These are phyloP conservation scores for Zygosaccharomyces sapae DNA, from an alignment of 1,139 yeast genomes.

Conservation along the genomic window DNA sequence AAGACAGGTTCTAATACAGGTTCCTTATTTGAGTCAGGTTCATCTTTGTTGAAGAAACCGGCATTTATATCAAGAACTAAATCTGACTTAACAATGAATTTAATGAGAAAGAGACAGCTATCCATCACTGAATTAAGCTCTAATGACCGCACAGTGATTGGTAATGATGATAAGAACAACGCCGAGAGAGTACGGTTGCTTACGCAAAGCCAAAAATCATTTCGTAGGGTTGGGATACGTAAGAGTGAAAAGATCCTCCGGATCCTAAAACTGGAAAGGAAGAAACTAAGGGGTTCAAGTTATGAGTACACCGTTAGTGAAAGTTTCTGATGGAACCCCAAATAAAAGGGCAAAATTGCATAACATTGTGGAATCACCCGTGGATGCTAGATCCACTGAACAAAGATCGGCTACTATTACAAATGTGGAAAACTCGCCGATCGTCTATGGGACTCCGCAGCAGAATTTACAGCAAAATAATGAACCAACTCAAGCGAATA, in stretches of 20 bases:
- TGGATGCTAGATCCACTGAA: not conserved
- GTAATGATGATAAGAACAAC: slow-evolving; percentile 2
- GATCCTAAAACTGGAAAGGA: slow-evolving; percentile 1
- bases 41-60: slow-evolving; percentile 17
- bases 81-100: slow-evolving; percentile 32
- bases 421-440: not conserved
- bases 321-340: slow-evolving; percentile 8
- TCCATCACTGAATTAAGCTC: slow-evolving; percentile 27
- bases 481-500: not conserved
- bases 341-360: slow-evolving; percentile 13
- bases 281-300: slow-evolving; percentile 23
- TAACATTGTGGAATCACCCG: slow-evolving; percentile 30
- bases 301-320: slow-evolving; percentile 31
- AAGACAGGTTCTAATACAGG: slow-evolving; percentile 29
- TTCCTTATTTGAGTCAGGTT: slow-evolving; percentile 26
- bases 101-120: slow-evolving; percentile 32
- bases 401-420: not conserved
- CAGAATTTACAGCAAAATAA: too few species aligned
- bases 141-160: slow-evolving; percentile 2
- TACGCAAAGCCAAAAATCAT: slow-evolving; percentile 18
- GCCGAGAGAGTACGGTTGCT: not conserved
- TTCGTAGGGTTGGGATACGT: slow-evolving; percentile 32
- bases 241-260: slow-evolving; percentile 9
- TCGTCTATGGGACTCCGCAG: not conserved
- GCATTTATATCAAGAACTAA: slow-evolving; percentile 26